Percentiles rank a stretch among this genome's conserved stretches.
These are phyloP conservation scores for Penicillium expansum DNA, from an alignment of 2,329 filamentous ascomycete genomes.

Conservation along the genomic window DNA sequence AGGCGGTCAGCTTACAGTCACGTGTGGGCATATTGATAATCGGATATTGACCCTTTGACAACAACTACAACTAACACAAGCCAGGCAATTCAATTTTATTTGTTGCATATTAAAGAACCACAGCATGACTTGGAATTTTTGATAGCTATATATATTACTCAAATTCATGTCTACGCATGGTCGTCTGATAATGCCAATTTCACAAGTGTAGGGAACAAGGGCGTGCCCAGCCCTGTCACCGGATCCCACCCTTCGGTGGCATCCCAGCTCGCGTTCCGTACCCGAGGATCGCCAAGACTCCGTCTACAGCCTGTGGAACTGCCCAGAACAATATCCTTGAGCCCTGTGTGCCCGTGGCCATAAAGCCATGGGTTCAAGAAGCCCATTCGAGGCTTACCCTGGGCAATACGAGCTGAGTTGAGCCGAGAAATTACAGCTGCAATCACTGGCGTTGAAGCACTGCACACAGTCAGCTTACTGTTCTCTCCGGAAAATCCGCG, in stretches of 20 bases:
- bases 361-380: constrained; percentile 65
- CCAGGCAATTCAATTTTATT: not conserved
- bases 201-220: constrained; percentile 26
- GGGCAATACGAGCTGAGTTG: constrained; percentile 60
- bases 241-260: constrained; percentile 53
- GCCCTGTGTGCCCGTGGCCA: constrained; percentile 40
- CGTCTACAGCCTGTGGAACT: constrained; percentile 48
- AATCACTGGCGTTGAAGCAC: constrained; percentile 61
- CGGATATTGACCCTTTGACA: not conserved
- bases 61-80: not conserved
- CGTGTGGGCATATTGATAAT: constrained; percentile 14
- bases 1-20: constrained; percentile 19
- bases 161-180: not conserved
- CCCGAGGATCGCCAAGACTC: constrained; percentile 32
- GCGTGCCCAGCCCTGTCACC: constrained; percentile 45
- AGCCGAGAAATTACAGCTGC: constrained; percentile 63
- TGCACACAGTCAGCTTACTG: constrained; percentile 20
- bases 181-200: constrained; percentile 15
- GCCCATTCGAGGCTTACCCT: constrained; percentile 54
- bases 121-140: not conserved
- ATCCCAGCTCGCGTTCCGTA: constrained; percentile 52
- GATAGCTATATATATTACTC: not conserved
- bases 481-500: not conserved
- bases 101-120: not conserved
- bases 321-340: constrained; percentile 51